Percentiles rank a stretch among this genome's conserved stretches.
Conservation (phyloP, 2,329 filamentous ascomycete species). For the Domatiomyces globalis region DNA sequence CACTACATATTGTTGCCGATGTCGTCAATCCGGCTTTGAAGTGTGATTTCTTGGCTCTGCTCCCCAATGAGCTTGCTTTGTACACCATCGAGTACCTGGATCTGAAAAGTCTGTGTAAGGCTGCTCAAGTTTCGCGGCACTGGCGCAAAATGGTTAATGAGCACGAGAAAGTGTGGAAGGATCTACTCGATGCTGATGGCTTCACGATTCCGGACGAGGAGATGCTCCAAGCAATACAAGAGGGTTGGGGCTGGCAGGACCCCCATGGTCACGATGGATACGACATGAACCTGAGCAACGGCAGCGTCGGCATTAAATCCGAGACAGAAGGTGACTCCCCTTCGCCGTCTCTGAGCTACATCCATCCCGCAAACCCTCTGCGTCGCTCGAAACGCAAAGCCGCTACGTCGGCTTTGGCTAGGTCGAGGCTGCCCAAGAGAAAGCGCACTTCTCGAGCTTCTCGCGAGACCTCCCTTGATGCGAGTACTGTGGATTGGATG, state of each 20-base stretch:
- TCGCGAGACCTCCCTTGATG: slow-evolving; percentile 26
- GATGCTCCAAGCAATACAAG: slow-evolving; percentile 66
- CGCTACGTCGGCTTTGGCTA: slow-evolving; percentile 17
- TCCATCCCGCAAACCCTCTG: slow-evolving; percentile 10
- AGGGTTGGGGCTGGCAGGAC: slow-evolving; percentile 98
- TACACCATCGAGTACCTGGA: slow-evolving; percentile 81
- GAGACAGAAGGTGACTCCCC: slow-evolving; percentile 24
- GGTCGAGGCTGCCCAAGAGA: slow-evolving; percentile 33
- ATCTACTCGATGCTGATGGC: slow-evolving; percentile 71
- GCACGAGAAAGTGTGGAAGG: slow-evolving; percentile 93
- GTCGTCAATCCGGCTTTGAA: slow-evolving; percentile 89
- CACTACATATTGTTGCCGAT: slow-evolving; percentile 75
- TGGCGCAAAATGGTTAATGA: slow-evolving; percentile 86
- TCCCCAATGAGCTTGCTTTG: slow-evolving; percentile 75
- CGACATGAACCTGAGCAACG: slow-evolving; percentile 63
- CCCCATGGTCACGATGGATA: slow-evolving; percentile 59
- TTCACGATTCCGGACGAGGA: slow-evolving; percentile 68
- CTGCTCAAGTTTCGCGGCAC: slow-evolving; percentile 83
- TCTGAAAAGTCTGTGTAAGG: slow-evolving; percentile 69
- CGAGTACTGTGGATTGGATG: slow-evolving; percentile 32
- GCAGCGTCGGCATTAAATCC: slow-evolving; percentile 24
- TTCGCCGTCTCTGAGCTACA: slow-evolving; percentile 7
- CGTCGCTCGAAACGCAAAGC: slow-evolving; percentile 36
- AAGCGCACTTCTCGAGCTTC: slow-evolving; percentile 31
- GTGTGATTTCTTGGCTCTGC: slow-evolving; percentile 73